These are phyloP conservation scores for Pyracantha coccinea DNA, from an alignment of 331 rosid species.

Conservation along the genomic window DNA sequence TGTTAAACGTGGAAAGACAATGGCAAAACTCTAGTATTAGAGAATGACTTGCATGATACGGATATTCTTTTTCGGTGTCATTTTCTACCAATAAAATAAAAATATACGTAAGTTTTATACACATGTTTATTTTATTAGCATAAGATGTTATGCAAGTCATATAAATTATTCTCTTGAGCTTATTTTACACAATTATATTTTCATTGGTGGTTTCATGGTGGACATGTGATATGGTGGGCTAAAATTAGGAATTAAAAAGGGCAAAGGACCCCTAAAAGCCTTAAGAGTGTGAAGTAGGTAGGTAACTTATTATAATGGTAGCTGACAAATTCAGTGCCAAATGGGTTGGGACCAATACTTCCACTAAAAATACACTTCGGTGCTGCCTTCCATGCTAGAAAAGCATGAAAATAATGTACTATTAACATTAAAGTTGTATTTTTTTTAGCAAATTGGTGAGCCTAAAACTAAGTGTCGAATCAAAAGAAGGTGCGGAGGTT, in stretches of 20 bases:
- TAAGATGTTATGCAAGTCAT: too few species aligned
- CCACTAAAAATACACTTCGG: not conserved
- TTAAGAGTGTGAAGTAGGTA: not conserved
- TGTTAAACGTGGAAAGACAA: not conserved
- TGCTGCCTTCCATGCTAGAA: not conserved
- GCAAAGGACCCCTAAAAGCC: too few species aligned
- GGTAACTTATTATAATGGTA: not conserved
- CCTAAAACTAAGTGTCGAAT: not conserved
- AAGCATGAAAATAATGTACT: not conserved
- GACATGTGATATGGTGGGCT: not conserved
- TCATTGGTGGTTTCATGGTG: not conserved
- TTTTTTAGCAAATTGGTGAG: not conserved
- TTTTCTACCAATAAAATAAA: too few species aligned
- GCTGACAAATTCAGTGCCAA: not conserved
- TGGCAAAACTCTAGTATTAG: not conserved
- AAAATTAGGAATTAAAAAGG: not conserved
- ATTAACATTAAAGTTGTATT: not conserved
- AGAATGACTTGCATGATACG: too few species aligned
- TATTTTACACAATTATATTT: not conserved
- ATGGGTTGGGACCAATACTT: not conserved
- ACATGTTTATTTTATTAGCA: too few species aligned
- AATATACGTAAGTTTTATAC: too few species aligned
- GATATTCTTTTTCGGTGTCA: too few species aligned
- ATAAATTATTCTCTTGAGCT: too few species aligned
- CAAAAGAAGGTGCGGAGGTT: not conserved